Base-by-base conservation (phyloP, 768 basidiomycete genomes). In the Amanita muscaria region DNA sequence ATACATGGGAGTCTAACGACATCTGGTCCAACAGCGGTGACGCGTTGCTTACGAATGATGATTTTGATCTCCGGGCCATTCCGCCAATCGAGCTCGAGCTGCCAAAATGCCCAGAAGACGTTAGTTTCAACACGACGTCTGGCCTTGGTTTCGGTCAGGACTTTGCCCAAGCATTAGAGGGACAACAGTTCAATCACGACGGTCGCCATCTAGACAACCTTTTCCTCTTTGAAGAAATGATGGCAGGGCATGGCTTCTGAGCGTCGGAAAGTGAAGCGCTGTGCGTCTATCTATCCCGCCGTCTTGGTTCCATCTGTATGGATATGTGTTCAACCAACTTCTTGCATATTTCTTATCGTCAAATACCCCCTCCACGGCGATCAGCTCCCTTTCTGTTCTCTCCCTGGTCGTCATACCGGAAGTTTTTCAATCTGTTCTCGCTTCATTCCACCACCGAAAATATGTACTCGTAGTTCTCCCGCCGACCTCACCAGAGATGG, bases 61-160 rank as follows among this genome's bases (percentile, higher is more conserved):
- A 84, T 61, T 85, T 83, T 56, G 81, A 83, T 55, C 59, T 85
- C 50, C 62, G 55, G 51, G 64, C 77, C 18, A 85, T 85, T 50
- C 81, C 80, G 2, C 74, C 80, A 0, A 71, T 83, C 57, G 73
- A 81, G 49, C 64, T 83, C 42, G 76, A 76, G 12, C 56, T 74
- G 48, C 66, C 73, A 38, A 76, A 75, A 52, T 66, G 60, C 44
- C 51, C 54, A 30, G 64, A 66, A 15, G 58, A 55, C 33, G 36
- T 58, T 29, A 44, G 46, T 47, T 46, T 63, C 36, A 48, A 50
- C n/a, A 46, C 48, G 5, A 47, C 52, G 32, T 39, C 55, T 11
- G 62, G 60, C 15, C 48, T 62, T 36, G 60, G 63, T 44, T 63
- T 59, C 47, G 58, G 58, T 16, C 63, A 61, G 6, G 64, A 64